Evolutionary conservation across 179 eudicot species (phyloP).

Genomic region (Drosera spatulata): DNA sequence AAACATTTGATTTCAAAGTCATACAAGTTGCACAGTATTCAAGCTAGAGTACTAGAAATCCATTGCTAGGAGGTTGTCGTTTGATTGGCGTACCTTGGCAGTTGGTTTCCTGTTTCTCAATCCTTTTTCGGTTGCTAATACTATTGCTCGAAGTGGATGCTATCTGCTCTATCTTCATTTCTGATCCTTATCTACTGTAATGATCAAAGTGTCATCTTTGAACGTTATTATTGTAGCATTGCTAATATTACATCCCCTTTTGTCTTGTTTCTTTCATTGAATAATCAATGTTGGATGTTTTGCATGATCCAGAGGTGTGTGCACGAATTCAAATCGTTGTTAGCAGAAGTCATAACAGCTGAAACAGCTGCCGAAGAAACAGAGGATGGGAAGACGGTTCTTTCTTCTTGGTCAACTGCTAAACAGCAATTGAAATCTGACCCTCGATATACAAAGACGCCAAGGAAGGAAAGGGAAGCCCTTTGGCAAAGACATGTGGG

Average conservation of each 20-base stretch:
- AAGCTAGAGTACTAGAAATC: too few species aligned
- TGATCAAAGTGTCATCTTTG: too few species aligned
- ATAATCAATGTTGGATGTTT: constrained; percentile 1
- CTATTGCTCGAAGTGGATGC: too few species aligned
- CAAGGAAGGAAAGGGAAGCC: constrained; percentile 81
- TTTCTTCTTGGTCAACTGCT: constrained; percentile 93
- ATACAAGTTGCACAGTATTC: too few species aligned
- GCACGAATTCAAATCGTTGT: constrained; percentile 49
- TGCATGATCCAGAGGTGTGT: constrained; percentile 46
- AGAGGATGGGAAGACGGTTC: constrained; percentile 70
- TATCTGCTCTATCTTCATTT: too few species aligned
- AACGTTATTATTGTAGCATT: too few species aligned
- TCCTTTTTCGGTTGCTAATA: too few species aligned
- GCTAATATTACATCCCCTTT: background rate
- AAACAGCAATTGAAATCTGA: constrained; percentile 62
- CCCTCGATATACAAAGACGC: constrained; percentile 57
- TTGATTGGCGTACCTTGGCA: too few species aligned
- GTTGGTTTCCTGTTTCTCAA: too few species aligned
- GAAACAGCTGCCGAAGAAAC: constrained; percentile 52
- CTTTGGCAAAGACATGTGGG: constrained; percentile 86
- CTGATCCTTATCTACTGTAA: too few species aligned
- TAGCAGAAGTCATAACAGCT: constrained; percentile 56
- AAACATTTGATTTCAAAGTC: too few species aligned
- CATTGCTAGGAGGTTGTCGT: too few species aligned
- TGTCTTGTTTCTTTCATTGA: background rate